Evolutionary conservation across 805 yeast species (phyloP).

Genomic region (Jamesozyma lodderae): DNA sequence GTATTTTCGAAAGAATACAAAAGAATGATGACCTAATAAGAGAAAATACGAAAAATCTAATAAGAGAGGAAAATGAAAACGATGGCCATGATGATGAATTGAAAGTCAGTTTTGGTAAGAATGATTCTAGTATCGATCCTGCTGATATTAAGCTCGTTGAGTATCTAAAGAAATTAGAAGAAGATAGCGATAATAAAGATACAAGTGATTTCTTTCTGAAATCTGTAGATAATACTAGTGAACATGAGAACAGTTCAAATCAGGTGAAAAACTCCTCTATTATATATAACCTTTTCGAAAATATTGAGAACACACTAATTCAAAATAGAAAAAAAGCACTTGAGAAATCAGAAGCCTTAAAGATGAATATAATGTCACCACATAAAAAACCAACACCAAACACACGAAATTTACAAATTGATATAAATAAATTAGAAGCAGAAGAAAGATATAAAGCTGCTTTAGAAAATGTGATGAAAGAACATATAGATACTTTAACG

Average conservation of each 20-base stretch:
- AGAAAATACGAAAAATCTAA: background rate
- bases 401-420: conserved; percentile 3
- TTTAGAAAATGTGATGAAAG: conserved; percentile 17
- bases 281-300: conserved; percentile 5
- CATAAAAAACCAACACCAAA: background rate
- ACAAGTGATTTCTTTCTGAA: too few species aligned
- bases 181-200: background rate
- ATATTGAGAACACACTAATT: conserved; percentile 5
- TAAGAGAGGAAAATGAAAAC: background rate
- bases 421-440: conserved; percentile 11
- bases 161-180: conserved; percentile 3
- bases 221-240: too few species aligned
- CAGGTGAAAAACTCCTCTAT: background rate
- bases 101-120: conserved; percentile 3
- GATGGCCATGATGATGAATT: background rate
- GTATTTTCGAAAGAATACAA: conserved; percentile 20
- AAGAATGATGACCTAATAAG: conserved; percentile 12
- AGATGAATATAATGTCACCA: background rate
- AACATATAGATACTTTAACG: conserved; percentile 11
- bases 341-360: conserved; percentile 2
- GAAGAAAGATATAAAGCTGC: conserved; percentile 18
- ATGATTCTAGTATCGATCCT: background rate
- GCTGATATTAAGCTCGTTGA: conserved; percentile 3
- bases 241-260: background rate
- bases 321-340: conserved; percentile 6